These are phyloP conservation scores for Adansonia rubrostipa DNA, from an alignment of 441 rosid genomes.

Conservation along the genomic window DNA sequence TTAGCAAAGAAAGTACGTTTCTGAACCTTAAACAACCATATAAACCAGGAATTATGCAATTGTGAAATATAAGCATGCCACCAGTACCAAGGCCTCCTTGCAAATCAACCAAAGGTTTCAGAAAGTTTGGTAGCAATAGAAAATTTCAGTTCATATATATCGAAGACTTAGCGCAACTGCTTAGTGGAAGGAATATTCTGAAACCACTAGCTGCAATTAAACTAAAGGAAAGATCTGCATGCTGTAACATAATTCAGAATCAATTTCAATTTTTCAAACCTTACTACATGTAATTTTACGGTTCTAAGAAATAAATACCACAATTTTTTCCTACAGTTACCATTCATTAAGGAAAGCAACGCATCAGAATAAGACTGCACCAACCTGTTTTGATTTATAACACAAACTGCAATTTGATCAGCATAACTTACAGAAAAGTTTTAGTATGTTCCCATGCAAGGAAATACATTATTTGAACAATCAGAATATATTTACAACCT, in stretches of 20 bases:
- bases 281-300: background rate
- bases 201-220: too few relatives aligned
- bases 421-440: background rate
- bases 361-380: background rate
- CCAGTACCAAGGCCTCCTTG: background rate
- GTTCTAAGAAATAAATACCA: background rate
- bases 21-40: background rate
- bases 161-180: too few relatives aligned
- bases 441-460: background rate
- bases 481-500: background rate
- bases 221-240: background rate
- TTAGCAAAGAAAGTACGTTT: background rate
- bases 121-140: background rate
- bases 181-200: too few relatives aligned
- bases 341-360: background rate
- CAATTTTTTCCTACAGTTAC: background rate
- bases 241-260: background rate
- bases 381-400: background rate
- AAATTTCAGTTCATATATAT: background rate
- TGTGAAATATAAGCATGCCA: background rate
- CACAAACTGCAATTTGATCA: background rate
- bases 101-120: background rate
- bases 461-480: slow-evolving; percentile 3
- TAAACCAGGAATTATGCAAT: slow-evolving; percentile 1
- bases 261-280: slow-evolving; percentile 1